A percentile compares a stretch with the other conserved stretches of the same genome.
Evolutionary conservation across 306 rosid species (phyloP).

Genomic region (Dalbergia cochinchinensis): DNA sequence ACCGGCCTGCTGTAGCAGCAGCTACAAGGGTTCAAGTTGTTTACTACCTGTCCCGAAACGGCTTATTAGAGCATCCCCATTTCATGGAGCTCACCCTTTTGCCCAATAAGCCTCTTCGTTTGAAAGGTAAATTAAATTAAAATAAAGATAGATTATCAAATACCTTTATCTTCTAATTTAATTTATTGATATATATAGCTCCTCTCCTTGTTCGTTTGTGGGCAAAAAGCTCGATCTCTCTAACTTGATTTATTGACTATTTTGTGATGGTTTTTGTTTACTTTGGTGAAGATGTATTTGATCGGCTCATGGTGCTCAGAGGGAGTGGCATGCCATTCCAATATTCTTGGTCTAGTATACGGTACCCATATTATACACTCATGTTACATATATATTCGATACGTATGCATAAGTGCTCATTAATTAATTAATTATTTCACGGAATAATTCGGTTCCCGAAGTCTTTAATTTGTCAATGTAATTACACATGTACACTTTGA

Average conservation of each 20-base stretch:
- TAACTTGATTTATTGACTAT: too few species aligned
- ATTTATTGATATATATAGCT: too few species aligned
- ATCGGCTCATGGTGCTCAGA: conserved; percentile 73
- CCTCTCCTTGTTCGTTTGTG: too few species aligned
- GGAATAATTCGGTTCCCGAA: too few species aligned
- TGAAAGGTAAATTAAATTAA: conserved; percentile 55
- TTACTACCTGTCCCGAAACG: conserved; percentile 86
- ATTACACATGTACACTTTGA: too few species aligned
- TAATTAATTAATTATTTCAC: too few species aligned
- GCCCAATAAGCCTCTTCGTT: conserved; percentile 76
- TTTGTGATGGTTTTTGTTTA: too few species aligned
- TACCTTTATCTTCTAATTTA: not conserved
- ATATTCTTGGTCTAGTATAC: conserved; percentile 94
- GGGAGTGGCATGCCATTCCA: conserved; percentile 88
- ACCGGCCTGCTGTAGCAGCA: conserved; percentile 13
- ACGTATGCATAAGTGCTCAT: too few species aligned
- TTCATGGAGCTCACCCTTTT: conserved; percentile 75
- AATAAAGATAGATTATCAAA: too few species aligned
- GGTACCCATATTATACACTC: conserved; percentile 44
- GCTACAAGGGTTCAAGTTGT: conserved; percentile 76
- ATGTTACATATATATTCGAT: too few species aligned
- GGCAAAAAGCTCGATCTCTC: too few species aligned
- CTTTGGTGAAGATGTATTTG: conserved; percentile 64
- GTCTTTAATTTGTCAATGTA: too few species aligned
- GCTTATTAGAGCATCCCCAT: conserved; percentile 89